These are phyloP conservation scores for Lachancea quebecensis DNA, from an alignment of 805 yeast genomes.

Conservation along the genomic window DNA sequence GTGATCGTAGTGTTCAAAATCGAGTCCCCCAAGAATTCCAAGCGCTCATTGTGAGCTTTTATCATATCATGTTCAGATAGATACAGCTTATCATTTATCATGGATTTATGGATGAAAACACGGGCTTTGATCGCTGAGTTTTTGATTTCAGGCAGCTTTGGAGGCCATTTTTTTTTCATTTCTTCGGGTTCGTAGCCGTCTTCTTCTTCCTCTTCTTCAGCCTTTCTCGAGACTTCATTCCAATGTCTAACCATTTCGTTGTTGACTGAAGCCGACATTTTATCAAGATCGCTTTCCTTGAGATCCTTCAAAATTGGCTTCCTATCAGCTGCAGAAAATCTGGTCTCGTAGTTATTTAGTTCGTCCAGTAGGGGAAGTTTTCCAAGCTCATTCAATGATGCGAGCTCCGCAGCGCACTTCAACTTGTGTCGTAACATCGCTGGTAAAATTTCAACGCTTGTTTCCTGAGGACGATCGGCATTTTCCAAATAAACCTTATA, in stretches of 20 bases:
- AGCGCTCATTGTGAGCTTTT: slow-evolving; percentile 69
- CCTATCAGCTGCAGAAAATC: slow-evolving; percentile 11
- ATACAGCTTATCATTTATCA: slow-evolving; percentile 50
- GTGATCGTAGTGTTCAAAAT: slow-evolving; percentile 70
- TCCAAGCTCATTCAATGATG: slow-evolving; percentile 44
- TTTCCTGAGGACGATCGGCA: slow-evolving; percentile 28
- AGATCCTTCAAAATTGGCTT: slow-evolving; percentile 20
- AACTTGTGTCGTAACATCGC: slow-evolving; percentile 49
- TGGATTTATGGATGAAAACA: slow-evolving; percentile 79
- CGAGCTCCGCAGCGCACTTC: slow-evolving; percentile 53
- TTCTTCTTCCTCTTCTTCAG: slow-evolving; percentile 18
- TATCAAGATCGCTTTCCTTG: slow-evolving; percentile 14
- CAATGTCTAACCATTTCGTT: slow-evolving; percentile 3
- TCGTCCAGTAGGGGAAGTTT: slow-evolving; percentile 50
- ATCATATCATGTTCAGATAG: slow-evolving; percentile 52
- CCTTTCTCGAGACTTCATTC: slow-evolving; percentile 9
- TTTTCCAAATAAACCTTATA: slow-evolving; percentile 34
- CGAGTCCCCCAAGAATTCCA: slow-evolving; percentile 90
- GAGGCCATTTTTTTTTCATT: slow-evolving; percentile 42
- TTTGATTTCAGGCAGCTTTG: slow-evolving; percentile 61
- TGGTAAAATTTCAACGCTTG: slow-evolving; percentile 38
- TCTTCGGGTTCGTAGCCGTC: slow-evolving; percentile 23
- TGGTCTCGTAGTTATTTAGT: slow-evolving; percentile 38
- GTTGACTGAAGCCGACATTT: slow-evolving; percentile 7
- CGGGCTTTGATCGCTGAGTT: slow-evolving; percentile 53